phyloP scores from a whole-genome alignment of 306 rosid genomes.

The Trichosanthes truncata region DNA sequence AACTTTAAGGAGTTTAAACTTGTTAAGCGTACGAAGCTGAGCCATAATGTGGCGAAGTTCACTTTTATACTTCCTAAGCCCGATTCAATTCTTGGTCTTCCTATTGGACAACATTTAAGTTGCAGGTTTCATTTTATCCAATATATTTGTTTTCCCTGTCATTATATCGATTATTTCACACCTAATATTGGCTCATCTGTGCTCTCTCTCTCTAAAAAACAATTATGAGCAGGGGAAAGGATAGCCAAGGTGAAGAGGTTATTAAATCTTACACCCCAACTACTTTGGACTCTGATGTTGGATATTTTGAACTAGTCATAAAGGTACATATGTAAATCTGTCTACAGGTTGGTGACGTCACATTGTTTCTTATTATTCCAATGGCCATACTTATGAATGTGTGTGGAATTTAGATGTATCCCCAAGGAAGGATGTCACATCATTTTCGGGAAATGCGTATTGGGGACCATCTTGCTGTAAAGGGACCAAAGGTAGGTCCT shows the following conservation, averaged over 20 bases:
- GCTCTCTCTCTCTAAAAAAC: neutral
- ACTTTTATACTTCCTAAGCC: constrained; percentile 66
- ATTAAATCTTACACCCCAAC: constrained; percentile 89
- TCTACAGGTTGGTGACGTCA: neutral
- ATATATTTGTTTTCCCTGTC: neutral
- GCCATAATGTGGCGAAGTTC: constrained; percentile 96
- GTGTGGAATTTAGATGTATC: constrained; percentile 62
- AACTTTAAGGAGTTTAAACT: constrained; percentile 70
- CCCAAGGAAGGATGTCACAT: constrained; percentile 99
- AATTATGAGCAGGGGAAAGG: constrained; percentile 72
- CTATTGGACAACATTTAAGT: constrained; percentile 94
- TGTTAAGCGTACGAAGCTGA: constrained; percentile 56
- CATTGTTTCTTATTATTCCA: neutral
- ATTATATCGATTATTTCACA: neutral
- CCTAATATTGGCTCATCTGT: neutral
- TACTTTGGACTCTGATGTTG: constrained; percentile 90
- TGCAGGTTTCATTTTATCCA: constrained; percentile 57
- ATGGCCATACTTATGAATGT: neutral
- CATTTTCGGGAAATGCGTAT: constrained; percentile 91
- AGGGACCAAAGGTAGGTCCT: constrained; percentile 82
- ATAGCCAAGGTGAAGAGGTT: constrained; percentile 71
- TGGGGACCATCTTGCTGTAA: constrained; percentile 76
- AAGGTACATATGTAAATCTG: constrained; percentile 34
- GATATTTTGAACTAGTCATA: constrained; percentile 84
- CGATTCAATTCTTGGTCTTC: constrained; percentile 84